These are phyloP conservation scores for Zoysia japonica DNA, from an alignment of 176 grass and related monocot species.

Conservation along the genomic window DNA sequence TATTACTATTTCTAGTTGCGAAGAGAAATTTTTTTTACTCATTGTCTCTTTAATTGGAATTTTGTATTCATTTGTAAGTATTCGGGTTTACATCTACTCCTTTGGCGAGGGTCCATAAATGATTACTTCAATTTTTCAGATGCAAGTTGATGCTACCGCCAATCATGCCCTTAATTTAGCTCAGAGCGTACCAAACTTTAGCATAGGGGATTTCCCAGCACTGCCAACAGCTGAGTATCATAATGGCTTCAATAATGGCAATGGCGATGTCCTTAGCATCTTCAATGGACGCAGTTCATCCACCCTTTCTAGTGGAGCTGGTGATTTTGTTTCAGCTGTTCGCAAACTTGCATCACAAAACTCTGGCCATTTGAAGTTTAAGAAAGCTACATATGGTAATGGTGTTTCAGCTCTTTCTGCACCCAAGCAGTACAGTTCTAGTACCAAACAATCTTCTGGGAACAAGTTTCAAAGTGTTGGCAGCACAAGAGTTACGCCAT, in stretches of 20 bases:
- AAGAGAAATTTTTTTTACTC: not conserved
- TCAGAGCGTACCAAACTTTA: slow-evolving; percentile 65
- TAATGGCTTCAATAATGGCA: slow-evolving; percentile 56
- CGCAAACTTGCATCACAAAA: slow-evolving; percentile 68
- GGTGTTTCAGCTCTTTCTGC: slow-evolving; percentile 55
- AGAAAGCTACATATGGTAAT: slow-evolving; percentile 57
- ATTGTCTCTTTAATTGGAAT: not conserved
- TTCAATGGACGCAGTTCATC: slow-evolving; percentile 46
- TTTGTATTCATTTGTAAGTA: not conserved
- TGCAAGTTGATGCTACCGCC: slow-evolving; percentile 75
- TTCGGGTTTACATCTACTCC: not conserved
- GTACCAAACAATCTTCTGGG: slow-evolving; percentile 56
- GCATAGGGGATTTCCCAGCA: slow-evolving; percentile 80
- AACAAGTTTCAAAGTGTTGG: slow-evolving; percentile 70
- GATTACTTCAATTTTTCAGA: slow-evolving; percentile 48
- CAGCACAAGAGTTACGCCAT: slow-evolving; percentile 56
- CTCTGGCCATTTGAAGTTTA: slow-evolving; percentile 63
- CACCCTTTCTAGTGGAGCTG: slow-evolving; percentile 49
- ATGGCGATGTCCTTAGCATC: slow-evolving; percentile 43
- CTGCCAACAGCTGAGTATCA: slow-evolving; percentile 63
- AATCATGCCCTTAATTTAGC: slow-evolving; percentile 49
- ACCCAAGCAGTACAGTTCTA: slow-evolving; percentile 57
- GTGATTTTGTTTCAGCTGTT: slow-evolving; percentile 90
- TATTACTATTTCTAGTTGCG: not conserved
- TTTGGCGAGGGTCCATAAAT: not conserved